These are phyloP conservation scores for Paradendryphiella salina DNA, from an alignment of 2,329 filamentous ascomycete species.

Conservation along the genomic window DNA sequence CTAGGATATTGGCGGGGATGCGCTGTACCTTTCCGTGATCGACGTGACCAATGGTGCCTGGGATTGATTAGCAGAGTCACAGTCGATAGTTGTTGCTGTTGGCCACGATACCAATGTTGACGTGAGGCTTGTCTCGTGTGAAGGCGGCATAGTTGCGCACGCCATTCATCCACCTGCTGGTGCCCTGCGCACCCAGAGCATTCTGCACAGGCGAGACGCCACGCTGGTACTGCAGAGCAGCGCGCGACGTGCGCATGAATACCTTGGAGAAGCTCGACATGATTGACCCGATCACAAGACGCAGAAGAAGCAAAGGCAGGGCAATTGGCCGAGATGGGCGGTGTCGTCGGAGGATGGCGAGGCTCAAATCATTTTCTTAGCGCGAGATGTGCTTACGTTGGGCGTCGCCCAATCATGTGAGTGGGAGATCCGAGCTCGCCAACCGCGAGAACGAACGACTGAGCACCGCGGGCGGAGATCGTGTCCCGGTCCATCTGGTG, in stretches of 20 bases:
- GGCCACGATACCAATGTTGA: constrained; percentile 81
- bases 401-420: constrained; percentile 24
- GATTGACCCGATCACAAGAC: constrained; percentile 26
- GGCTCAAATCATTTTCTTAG: constrained; percentile 41
- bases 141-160: constrained; percentile 68
- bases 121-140: constrained; percentile 92
- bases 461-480: constrained; percentile 19
- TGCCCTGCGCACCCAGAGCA: constrained; percentile 65
- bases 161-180: constrained; percentile 66
- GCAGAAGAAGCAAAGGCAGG: constrained; percentile 13
- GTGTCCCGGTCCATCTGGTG: constrained; percentile 13
- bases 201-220: constrained; percentile 76
- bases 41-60: constrained; percentile 97
- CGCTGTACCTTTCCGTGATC: constrained; percentile 91
- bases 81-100: neutral
- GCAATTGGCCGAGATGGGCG: constrained; percentile 34
- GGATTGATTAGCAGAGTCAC: constrained; percentile 14
- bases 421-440: constrained; percentile 23
- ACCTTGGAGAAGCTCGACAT: constrained; percentile 85
- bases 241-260: constrained; percentile 79
- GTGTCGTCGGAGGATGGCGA: constrained; percentile 19
- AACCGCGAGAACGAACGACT: constrained; percentile 7
- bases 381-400: constrained; percentile 26
- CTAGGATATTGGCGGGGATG: constrained; percentile 17
- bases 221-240: constrained; percentile 68